A percentile compares a stretch with the other conserved stretches of the same genome.
Conservation (phyloP, 2,329 filamentous ascomycete species). For the Chaetothyriales sp. region DNA sequence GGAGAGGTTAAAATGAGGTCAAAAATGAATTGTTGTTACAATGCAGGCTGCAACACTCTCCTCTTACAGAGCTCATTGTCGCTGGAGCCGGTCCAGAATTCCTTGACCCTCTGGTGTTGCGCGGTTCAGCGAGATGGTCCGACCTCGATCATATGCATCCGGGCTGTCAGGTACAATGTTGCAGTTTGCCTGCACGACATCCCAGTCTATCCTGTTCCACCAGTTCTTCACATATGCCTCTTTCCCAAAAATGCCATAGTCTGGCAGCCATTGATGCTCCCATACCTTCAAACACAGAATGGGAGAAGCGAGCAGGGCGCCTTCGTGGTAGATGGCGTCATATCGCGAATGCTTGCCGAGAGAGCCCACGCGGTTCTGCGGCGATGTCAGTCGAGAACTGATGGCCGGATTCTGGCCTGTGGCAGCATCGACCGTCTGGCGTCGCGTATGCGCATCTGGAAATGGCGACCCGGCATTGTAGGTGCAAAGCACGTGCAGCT, state of each 20-base stretch:
- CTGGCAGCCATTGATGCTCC: slow-evolving; percentile 82
- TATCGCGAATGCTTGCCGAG: slow-evolving; percentile 16
- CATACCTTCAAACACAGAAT: slow-evolving; percentile 88
- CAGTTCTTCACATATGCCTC: slow-evolving; percentile 57
- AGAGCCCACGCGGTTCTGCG: slow-evolving; percentile 12
- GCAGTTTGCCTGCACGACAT: not conserved
- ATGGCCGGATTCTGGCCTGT: slow-evolving; percentile 3
- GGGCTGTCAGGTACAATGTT: not conserved
- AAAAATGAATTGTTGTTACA: not conserved
- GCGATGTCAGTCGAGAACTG: slow-evolving; percentile 1
- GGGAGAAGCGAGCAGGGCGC: slow-evolving; percentile 23
- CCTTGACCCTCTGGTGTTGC: not conserved
- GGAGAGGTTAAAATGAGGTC: not conserved
- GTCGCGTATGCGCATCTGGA: slow-evolving; percentile 66
- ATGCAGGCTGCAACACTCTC: not conserved
- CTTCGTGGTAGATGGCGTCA: slow-evolving; percentile 5
- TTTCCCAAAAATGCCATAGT: slow-evolving; percentile 69
- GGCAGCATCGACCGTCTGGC: slow-evolving; percentile 32
- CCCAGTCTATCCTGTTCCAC: slow-evolving; percentile 84
- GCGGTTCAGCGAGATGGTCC: not conserved
- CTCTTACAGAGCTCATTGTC: not conserved
- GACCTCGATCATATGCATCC: not conserved
- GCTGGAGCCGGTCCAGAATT: not conserved
- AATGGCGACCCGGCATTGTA: slow-evolving; percentile 88
- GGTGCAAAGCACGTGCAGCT: slow-evolving; percentile 59